phyloP scores from a whole-genome alignment of 805 yeast species.

The Schizosaccharomyces lindneri region DNA sequence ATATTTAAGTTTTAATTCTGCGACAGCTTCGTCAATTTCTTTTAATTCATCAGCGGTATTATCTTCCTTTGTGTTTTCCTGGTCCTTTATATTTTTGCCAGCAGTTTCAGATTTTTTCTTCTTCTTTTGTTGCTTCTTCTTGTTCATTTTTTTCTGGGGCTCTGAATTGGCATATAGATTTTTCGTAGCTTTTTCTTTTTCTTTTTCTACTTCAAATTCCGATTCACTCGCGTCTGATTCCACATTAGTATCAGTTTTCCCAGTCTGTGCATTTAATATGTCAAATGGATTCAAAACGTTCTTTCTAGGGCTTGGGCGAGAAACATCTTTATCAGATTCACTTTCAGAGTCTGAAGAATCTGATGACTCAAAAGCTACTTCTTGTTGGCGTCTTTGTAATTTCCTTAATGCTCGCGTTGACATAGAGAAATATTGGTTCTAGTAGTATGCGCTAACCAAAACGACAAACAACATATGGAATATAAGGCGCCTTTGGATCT shows the following conservation, averaged over 20 bases:
- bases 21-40: slow-evolving; percentile 4
- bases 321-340: not conserved
- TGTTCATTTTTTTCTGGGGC: not conserved
- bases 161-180: not conserved
- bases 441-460: not conserved
- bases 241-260: not conserved
- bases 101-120: not conserved
- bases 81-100: not conserved
- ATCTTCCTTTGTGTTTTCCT: slow-evolving; percentile 2
- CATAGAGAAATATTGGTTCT: not conserved
- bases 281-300: not conserved
- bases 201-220: slow-evolving; percentile 3
- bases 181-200: not conserved
- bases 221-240: slow-evolving; percentile 1
- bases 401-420: slow-evolving; percentile 1
- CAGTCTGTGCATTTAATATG: not conserved
- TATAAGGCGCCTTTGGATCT: not conserved
- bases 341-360: not conserved
- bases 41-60: slow-evolving; percentile 7
- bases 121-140: slow-evolving; percentile 6
- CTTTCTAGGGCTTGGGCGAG: not conserved
- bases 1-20: not conserved
- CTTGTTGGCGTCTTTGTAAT: not conserved
- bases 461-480: not conserved
- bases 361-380: not conserved